These are phyloP conservation scores for Pythium volutum DNA, from an alignment of 352 stramenopile species.

Conservation along the genomic window DNA sequence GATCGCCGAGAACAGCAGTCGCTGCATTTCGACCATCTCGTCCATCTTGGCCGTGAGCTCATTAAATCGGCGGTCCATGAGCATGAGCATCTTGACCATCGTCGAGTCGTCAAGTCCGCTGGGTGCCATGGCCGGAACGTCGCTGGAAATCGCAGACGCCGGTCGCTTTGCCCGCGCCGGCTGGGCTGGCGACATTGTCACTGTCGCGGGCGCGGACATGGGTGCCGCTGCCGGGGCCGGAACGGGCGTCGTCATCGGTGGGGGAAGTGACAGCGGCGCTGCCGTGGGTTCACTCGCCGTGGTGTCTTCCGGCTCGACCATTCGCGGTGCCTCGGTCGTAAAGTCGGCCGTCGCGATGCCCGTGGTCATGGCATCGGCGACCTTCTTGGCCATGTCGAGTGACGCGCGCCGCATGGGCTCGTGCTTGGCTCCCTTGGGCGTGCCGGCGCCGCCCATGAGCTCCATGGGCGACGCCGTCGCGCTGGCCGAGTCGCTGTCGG, in stretches of 20 bases:
- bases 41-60: slow-evolving; percentile 74
- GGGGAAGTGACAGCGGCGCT: not conserved
- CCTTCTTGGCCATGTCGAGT: slow-evolving; percentile 23
- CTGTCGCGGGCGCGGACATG: not conserved
- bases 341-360: slow-evolving; percentile 7
- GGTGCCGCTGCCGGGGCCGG: not conserved
- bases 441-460: slow-evolving; percentile 13
- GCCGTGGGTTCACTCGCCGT: not conserved
- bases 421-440: slow-evolving; percentile 20
- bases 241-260: not conserved
- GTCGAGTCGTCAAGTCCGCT: slow-evolving; percentile 18
- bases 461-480: slow-evolving; percentile 23
- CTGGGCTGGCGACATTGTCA: not conserved
- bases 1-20: slow-evolving; percentile 59
- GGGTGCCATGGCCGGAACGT: slow-evolving; percentile 1
- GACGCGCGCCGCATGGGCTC: slow-evolving; percentile 16
- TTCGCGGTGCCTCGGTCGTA: slow-evolving; percentile 1
- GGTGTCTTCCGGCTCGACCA: slow-evolving; percentile 9
- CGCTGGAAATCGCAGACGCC: slow-evolving; percentile 17
- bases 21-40: slow-evolving; percentile 74
- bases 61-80: slow-evolving; percentile 72
- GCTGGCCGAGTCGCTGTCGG: slow-evolving; percentile 28
- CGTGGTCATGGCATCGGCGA: slow-evolving; percentile 11
- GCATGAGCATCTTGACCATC: slow-evolving; percentile 45
- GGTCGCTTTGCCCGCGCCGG: slow-evolving; percentile 23